Percentiles rank a stretch among this genome's conserved stretches.
Evolutionary conservation across 805 yeast species (phyloP).

Genomic region (Yarrowia phangngaensis): DNA sequence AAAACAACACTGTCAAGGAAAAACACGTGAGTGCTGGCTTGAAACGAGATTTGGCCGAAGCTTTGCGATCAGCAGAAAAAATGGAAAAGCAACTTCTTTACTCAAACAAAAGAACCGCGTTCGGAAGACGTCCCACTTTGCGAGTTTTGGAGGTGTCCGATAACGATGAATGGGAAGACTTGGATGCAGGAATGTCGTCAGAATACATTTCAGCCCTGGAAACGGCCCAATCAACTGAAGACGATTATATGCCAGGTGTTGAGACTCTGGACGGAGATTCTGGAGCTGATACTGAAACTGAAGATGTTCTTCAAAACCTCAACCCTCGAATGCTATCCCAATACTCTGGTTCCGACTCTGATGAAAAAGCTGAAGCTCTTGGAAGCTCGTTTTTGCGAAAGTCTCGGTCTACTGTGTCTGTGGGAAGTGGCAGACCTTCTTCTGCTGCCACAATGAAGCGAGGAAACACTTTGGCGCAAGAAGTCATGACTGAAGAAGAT

Average conservation of each 20-base stretch:
- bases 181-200: constrained; percentile 26
- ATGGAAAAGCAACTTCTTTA: not conserved
- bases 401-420: not conserved
- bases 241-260: constrained; percentile 30
- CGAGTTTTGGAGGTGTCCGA: constrained; percentile 8
- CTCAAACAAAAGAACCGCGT: constrained; percentile 2
- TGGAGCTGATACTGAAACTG: constrained; percentile 38
- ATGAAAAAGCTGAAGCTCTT: not conserved
- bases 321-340: constrained; percentile 8
- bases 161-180: constrained; percentile 17
- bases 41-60: constrained; percentile 34
- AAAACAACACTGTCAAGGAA: constrained; percentile 48
- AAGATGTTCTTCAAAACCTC: constrained; percentile 26
- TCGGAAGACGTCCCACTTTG: constrained; percentile 8
- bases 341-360: constrained; percentile 29
- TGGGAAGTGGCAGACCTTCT: constrained; percentile 7
- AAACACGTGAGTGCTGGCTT: constrained; percentile 44
- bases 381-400: constrained; percentile 4
- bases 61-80: constrained; percentile 29
- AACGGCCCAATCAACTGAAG: constrained; percentile 25
- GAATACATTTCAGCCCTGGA: constrained; percentile 30
- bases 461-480: constrained; percentile 30
- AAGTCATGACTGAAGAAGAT: constrained; percentile 35
- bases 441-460: not conserved
- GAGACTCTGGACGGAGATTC: constrained; percentile 24